A percentile compares a stretch with the other conserved stretches of the same genome.
These are phyloP conservation scores for Penicillium sp. DNA, from an alignment of 2,329 filamentous ascomycete species.

Conservation along the genomic window DNA sequence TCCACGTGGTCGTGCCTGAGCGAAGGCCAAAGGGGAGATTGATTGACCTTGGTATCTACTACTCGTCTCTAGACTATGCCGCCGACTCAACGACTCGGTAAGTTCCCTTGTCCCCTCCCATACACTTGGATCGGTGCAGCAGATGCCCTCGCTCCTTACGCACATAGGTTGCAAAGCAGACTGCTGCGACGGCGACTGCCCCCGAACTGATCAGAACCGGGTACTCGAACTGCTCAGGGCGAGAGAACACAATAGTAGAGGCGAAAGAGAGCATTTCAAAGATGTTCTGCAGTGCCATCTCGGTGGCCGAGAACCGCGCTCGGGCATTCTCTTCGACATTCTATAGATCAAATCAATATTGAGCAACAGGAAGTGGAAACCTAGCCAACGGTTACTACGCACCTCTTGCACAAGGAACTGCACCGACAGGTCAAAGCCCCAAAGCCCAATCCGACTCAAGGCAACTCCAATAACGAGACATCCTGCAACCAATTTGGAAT, in stretches of 20 bases:
- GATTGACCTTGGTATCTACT: too few relatives aligned
- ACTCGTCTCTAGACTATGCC: not conserved
- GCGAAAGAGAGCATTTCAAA: conserved; percentile 72
- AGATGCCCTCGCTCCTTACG: conserved; percentile 64
- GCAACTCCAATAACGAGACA: conserved; percentile 57
- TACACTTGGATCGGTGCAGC: conserved; percentile 48
- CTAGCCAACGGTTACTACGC: conserved; percentile 7
- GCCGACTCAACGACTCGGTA: conserved; percentile 3
- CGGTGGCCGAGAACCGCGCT: conserved; percentile 71
- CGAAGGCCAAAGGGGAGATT: too few relatives aligned
- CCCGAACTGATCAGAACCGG: conserved; percentile 63
- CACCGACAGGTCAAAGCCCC: conserved; percentile 65
- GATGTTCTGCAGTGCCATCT: conserved; percentile 69
- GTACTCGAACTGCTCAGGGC: conserved; percentile 67
- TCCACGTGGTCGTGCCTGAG: conserved; percentile 4
- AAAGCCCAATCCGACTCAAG: conserved; percentile 63
- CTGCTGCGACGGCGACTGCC: conserved; percentile 35
- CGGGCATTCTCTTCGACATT: conserved; percentile 60
- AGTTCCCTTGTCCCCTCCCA: conserved; percentile 23
- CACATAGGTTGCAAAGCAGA: conserved; percentile 61
- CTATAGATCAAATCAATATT: conserved; percentile 37
- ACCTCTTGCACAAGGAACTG: conserved; percentile 68
- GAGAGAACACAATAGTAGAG: conserved; percentile 67
- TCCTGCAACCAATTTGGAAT: conserved; percentile 46
- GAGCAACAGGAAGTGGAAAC: not conserved